Evolutionary conservation across 352 stramenopile genomes (phyloP), one percentile per base, ranked within the genome.

Genomic region (Pythium grandisporangium): DNA sequence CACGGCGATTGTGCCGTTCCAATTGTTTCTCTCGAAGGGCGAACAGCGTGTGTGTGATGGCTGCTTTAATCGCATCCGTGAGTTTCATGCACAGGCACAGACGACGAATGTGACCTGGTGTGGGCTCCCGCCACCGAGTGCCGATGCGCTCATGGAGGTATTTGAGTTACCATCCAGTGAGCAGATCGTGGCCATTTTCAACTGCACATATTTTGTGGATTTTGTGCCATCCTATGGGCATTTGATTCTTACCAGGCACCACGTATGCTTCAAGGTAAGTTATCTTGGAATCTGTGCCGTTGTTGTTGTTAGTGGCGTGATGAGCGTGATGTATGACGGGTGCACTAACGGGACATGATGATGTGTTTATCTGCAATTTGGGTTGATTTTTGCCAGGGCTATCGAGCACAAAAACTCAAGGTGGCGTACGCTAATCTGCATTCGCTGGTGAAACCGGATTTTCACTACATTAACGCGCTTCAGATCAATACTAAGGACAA

Each of bases 391-490:
- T n/a, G n/a, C n/a, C n/a, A n/a, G 36, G 66, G 66, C 14, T 85
- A 85, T 43, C 53, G 53, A 24, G 48, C 30, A n/a, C 50, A 56
- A 1, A 66, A 70, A 27, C 52, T 74, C 45, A 82, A 78, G 46
- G 58, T 90, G 12, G 42, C 68, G 45, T 90, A 79, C 32, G 61
- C 61, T 0, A 58, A 77, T 33, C 61, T 90, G 16, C 42, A 71
- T 19, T 75, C 68, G 41, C 56, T 90, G n/a, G 41, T 87, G 34
- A 86, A 90, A 50, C 76, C 76, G 8, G 66, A 84, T 54, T 87
- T 90, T 35, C 86, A 90, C 54, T 90, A 86, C 50, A 87, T 90
- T 49, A 90, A 85, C 39, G 76, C 72, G 0, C 46, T 90, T 20
- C 73, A 90, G 35, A 56, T 90, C 45, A 85, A 83, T 46, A 82